Evolutionary conservation across 345 rosid species (phyloP), one percentile per base, ranked within the genome.

Genomic region (Lepidium sativum): DNA sequence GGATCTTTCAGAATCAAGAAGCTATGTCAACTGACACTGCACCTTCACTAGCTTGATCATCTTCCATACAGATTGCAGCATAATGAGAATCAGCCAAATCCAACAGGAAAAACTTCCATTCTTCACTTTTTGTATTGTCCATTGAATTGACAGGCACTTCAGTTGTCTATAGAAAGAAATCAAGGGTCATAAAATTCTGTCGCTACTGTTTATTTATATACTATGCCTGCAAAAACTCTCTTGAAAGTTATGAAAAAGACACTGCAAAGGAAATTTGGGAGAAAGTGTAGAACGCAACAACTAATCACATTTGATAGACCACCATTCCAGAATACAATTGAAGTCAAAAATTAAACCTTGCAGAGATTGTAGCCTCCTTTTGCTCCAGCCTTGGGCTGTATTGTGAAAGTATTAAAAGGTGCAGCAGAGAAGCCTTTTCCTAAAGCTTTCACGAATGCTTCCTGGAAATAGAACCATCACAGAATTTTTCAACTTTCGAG

Each of bases 381-480:
- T 23, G 73, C 14, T 32, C 57, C 63, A 48, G 71, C 15, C 54
- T 71, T 77, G n/a, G 70, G 33, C 27, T 50, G 75, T 51, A 92
- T 79, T 63, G 85, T 85, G 75, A 89, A 89, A 53, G 87, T 86
- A 51, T 82, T 92, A 79, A 92, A 89, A 68, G 95, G 95, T 51
- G 78, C 38, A 60, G 89, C 92, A 17, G 98, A 86, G 72, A 92
- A 86, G 41, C 95, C 95, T 77, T 67, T 85, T 69, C 96, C 92
- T 75, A 83, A 37, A 67, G 95, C 98, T 80, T 92, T 86, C 60
- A 85, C 92, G 75, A 86, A 92, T 47, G 95, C 92, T 73, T 92
- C 96, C 98, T 92, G 70, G 16, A 81, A 52, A 21, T n/a, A 35
- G 49, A 60, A 73, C 43, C 53, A 54, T 57, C 62, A 60, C 52